Evolutionary conservation across 164 flowering plant genomes (phyloP), one percentile per base, ranked within the genome.

Genomic region (Berberis vulgaris): DNA sequence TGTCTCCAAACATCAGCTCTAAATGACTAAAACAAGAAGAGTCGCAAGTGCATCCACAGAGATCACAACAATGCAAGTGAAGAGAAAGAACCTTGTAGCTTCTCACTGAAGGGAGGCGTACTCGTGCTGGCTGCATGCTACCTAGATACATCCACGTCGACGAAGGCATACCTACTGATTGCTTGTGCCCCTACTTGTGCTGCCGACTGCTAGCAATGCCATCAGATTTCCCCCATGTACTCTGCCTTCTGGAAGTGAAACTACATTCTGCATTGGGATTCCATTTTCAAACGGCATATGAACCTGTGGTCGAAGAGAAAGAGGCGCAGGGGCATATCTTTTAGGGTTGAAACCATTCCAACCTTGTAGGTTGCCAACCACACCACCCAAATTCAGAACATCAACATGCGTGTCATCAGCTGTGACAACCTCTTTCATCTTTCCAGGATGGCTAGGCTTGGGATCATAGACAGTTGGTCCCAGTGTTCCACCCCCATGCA

Each of bases 401-500:
- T 83, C 85, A 50, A 75, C 72, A 59, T 62, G 71, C 86, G 82
- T 83, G 60, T 74, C 80, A 38, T 82, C 86, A 38, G 65, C 62
- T 56, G 56, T 60, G 44, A 69, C 40, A 5, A 56, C 65, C 47
- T 63, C 81, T 58, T 77, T 76, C 76, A 70, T 62, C 66, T 67
- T 78, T 60, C 74, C 82, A 38, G 66, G 60, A 47, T 62, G 61
- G 57, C 65, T 52, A 61, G 61, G 59, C 9, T 71, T 59, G 45
- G 81, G 75, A 38, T 75, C 82, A 13, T 66, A 81, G 45, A 68
- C 63, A 5, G 72, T 61, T 59, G 77, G 69, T 12, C 86, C 89
- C 65, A 86, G 8, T n/a, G 87, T 84, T 53, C 78, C 81, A 59
- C 87, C 98, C 7, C 98, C 98, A 76, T 93, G 97, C n/a, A 93